Evolutionary conservation across 768 basidiomycete genomes (phyloP), one percentile per base, ranked within the genome.

Genomic region (Mycena crocata): DNA sequence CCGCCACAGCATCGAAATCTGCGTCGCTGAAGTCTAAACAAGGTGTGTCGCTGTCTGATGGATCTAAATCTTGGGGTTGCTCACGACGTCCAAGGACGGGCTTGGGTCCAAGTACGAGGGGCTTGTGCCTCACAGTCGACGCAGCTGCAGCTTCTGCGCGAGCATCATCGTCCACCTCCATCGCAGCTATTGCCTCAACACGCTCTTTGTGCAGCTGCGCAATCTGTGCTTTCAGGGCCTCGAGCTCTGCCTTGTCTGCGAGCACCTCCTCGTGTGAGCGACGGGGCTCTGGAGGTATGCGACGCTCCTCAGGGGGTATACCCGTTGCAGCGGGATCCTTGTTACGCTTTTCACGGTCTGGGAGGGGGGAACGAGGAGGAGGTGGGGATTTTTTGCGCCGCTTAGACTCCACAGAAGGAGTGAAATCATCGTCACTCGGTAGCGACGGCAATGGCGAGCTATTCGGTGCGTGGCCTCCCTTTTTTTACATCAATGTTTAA

Each of bases 71-170:
- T 31, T 12, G 19, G 7, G 30, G 21, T 21, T n/a, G 56, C 56
- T 57, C 56, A 57, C 56, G 40, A 31, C 56, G 57, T 28, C 57
- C 57, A 35, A 46, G 37, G 34, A 34, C 19, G 34, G 57, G 31
- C 2, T 34, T n/a, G n/a, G n/a, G n/a, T n/a, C n/a, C n/a, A n/a
- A n/a, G n/a, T n/a, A 58, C 32, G 7, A 46, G 3, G 23, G 44
- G 57, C 34, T 32, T n/a, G 55, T 26, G 8, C 23, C 30, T 39
- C 42, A 58, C 34, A 5, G 32, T 48, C 2, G 56, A 31, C n/a
- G n/a, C 14, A 1, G 9, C n/a, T 4, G 21, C 7, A 2, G 23
- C 34, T 23, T 34, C 17, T 9, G 2, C 57, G n/a, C n/a, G n/a
- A 26, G 26, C 24, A 19, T 32, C 45, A 9, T 46, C 45, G 15